Conservation (phyloP, 2,329 filamentous ascomycete genomes). For the Aspergillus persii region DNA sequence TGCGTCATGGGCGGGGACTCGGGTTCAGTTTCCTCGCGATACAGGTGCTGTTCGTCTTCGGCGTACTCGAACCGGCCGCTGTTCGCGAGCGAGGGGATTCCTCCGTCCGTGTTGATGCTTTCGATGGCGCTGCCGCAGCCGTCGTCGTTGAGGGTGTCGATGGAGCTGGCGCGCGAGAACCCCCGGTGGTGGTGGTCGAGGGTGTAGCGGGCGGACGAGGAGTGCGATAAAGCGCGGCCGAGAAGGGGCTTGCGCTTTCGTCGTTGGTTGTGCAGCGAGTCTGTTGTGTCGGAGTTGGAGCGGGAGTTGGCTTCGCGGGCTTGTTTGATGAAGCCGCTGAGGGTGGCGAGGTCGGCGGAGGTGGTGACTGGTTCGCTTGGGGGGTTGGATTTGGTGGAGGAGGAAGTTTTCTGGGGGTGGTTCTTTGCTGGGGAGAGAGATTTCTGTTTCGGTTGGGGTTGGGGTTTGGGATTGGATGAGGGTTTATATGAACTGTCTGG, state of each 20-base stretch:
- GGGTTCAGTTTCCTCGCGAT: conserved; percentile 29
- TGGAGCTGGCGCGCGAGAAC: conserved; percentile 48
- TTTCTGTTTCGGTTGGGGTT: not conserved
- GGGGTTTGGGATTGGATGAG: not conserved
- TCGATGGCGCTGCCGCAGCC: conserved; percentile 39
- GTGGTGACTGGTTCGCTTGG: conserved; percentile 18
- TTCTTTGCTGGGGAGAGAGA: conserved; percentile 1
- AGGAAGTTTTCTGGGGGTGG: not conserved
- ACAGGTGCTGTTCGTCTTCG: conserved; percentile 18
- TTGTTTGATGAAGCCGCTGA: conserved; percentile 42
- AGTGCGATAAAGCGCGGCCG: conserved; percentile 42
- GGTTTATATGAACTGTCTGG: not conserved
- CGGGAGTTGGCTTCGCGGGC: conserved; percentile 35
- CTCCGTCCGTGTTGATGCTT: conserved; percentile 21
- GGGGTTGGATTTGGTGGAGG: not conserved
- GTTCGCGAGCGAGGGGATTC: conserved; percentile 32
- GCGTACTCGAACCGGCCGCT: conserved; percentile 33
- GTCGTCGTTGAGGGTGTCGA: conserved; percentile 49
- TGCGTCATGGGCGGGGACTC: conserved; percentile 46
- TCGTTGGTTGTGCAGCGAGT: conserved; percentile 17
- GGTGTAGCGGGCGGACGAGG: conserved; percentile 36
- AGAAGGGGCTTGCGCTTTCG: conserved; percentile 38
- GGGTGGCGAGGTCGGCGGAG: conserved; percentile 28
- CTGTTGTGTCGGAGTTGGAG: conserved; percentile 20
- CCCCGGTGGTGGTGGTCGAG: conserved; percentile 16